Evolutionary conservation across 2,329 filamentous ascomycete species (phyloP).

Genomic region (Pseudogymnoascus sp.): DNA sequence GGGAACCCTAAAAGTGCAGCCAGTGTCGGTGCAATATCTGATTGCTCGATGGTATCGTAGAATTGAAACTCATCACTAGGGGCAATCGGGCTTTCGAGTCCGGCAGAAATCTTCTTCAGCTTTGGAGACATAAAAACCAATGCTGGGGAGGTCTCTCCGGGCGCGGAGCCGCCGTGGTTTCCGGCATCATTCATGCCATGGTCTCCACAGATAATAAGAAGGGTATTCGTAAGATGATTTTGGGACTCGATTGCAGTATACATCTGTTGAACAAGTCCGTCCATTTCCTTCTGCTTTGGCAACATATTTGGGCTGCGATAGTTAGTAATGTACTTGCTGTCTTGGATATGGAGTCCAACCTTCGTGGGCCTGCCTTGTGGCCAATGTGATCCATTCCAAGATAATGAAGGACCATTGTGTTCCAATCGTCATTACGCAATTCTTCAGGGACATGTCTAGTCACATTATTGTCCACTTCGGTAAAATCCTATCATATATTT

Average conservation of each 20-base stretch:
- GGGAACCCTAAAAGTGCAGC: conserved; percentile 83
- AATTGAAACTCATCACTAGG: conserved; percentile 70
- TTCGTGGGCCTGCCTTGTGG: conserved; percentile 85
- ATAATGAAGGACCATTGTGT: conserved; percentile 90
- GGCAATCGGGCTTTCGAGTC: conserved; percentile 45
- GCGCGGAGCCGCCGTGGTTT: conserved; percentile 89
- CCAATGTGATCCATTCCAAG: conserved; percentile 95
- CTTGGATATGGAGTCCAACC: conserved; percentile 40
- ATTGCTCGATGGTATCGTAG: conserved; percentile 83
- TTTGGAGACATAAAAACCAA: conserved; percentile 87
- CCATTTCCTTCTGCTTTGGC: conserved; percentile 92
- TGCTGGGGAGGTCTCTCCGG: conserved; percentile 90
- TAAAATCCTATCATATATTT: conserved; percentile 67
- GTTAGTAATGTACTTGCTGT: conserved; percentile 12
- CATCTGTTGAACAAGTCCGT: conserved; percentile 68
- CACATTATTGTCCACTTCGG: conserved; percentile 95
- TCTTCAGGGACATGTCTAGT: conserved; percentile 81
- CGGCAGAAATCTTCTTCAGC: conserved; percentile 48
- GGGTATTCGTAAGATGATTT: conserved; percentile 65
- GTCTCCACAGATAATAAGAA: conserved; percentile 84
- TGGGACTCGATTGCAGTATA: conserved; percentile 68
- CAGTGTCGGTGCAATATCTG: conserved; percentile 84
- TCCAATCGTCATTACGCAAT: conserved; percentile 75
- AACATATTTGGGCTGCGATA: conserved; percentile 71
- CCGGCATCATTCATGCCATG: conserved; percentile 99